These are phyloP conservation scores for Aphanomyces euteiches DNA, from an alignment of 352 stramenopile genomes.

Conservation along the genomic window DNA sequence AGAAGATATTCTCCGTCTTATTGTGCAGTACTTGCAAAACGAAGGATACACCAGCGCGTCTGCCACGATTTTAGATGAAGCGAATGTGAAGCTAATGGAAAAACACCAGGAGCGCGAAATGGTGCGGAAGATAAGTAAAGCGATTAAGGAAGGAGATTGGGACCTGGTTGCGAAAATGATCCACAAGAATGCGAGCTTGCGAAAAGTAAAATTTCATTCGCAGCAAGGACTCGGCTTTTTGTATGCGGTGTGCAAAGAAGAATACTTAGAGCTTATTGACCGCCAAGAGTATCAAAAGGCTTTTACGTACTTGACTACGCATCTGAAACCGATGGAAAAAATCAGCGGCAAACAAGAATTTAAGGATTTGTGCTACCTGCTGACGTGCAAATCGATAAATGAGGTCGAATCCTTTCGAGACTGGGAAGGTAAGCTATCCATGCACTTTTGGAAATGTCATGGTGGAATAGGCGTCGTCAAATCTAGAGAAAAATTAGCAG, in stretches of 20 bases:
- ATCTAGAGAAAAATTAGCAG: slow-evolving; percentile 79
- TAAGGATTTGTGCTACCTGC: slow-evolving; percentile 83
- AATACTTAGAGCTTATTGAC: slow-evolving; percentile 86
- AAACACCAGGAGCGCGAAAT: slow-evolving; percentile 67
- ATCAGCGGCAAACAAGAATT: slow-evolving; percentile 83
- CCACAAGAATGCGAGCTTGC: slow-evolving; percentile 66
- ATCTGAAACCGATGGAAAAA: slow-evolving; percentile 86
- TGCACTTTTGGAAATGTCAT: neutral
- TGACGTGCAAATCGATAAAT: slow-evolving; percentile 84
- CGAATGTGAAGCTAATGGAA: slow-evolving; percentile 77
- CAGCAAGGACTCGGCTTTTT: slow-evolving; percentile 72
- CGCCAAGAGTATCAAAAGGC: slow-evolving; percentile 86
- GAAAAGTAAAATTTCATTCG: slow-evolving; percentile 55
- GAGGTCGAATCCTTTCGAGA: slow-evolving; percentile 80
- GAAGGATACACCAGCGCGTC: slow-evolving; percentile 77
- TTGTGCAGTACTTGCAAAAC: slow-evolving; percentile 82
- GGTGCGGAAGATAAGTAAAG: slow-evolving; percentile 63
- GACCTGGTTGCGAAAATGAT: slow-evolving; percentile 78
- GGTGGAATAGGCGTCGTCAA: slow-evolving; percentile 42
- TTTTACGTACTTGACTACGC: slow-evolving; percentile 85
- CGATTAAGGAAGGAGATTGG: slow-evolving; percentile 83
- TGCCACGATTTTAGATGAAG: slow-evolving; percentile 83
- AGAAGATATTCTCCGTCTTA: slow-evolving; percentile 76
- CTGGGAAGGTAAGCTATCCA: slow-evolving; percentile 53
- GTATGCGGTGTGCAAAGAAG: slow-evolving; percentile 85